A percentile compares a stretch with the other conserved stretches of the same genome.
Conservation (phyloP, 192 early-diverging fungal species). For the Mortierella alpina region DNA sequence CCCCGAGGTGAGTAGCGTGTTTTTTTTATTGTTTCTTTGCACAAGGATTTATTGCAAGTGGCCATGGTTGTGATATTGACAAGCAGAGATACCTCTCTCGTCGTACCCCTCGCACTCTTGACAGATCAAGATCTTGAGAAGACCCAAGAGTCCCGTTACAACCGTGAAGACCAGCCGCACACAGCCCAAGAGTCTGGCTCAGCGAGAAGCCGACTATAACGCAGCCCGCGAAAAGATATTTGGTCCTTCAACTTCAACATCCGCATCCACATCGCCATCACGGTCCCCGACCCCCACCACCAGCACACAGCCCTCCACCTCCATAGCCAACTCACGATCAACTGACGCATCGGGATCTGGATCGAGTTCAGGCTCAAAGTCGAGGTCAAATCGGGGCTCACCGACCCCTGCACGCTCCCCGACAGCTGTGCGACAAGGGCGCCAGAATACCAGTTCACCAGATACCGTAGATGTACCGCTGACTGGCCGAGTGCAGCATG, state of each 20-base stretch:
- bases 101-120: neutral
- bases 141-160: slow-evolving; percentile 44
- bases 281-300: neutral
- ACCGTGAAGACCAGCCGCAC: neutral
- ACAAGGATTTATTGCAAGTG: neutral
- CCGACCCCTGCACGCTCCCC: neutral
- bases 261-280: neutral
- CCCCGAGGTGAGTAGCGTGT: slow-evolving; percentile 13
- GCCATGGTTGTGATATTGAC: neutral
- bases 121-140: slow-evolving; percentile 43
- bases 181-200: slow-evolving; percentile 25
- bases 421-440: neutral
- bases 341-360: neutral
- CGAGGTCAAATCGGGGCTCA: neutral
- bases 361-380: slow-evolving; percentile 1
- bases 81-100: neutral
- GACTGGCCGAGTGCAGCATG: neutral
- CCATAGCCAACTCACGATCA: no score
- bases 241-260: slow-evolving; percentile 19
- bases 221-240: slow-evolving; percentile 53
- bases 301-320: neutral
- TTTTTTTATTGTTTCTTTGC: neutral
- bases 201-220: slow-evolving; percentile 46
- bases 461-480: slow-evolving; percentile 26
- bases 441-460: slow-evolving; percentile 19